Conservation (phyloP, 1,284 basidiomycete species). For the Farysia itapuensis region DNA sequence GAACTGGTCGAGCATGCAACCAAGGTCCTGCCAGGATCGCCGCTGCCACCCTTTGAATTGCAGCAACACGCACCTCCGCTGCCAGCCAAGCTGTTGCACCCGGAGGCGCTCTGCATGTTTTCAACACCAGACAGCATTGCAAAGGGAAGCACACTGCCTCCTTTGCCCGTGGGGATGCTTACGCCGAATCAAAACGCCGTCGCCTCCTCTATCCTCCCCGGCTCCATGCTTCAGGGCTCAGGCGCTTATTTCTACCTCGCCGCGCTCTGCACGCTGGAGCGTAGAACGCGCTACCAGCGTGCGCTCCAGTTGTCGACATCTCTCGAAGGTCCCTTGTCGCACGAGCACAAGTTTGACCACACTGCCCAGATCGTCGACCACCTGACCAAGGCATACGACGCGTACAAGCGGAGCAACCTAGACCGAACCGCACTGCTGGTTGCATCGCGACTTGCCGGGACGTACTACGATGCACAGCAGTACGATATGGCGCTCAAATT, state of each 20-base stretch:
- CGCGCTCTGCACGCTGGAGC: conserved; percentile 47
- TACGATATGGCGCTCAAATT: conserved; percentile 45
- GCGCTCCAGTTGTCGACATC: not conserved
- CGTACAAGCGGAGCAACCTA: conserved; percentile 17
- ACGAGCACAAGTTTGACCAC: conserved; percentile 47
- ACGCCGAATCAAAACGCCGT: conserved; percentile 33
- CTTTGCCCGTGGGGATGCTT: conserved; percentile 23
- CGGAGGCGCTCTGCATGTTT: conserved; percentile 16
- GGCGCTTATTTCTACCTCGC: conserved; percentile 48
- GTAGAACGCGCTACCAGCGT: conserved; percentile 23
- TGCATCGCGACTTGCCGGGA: conserved; percentile 39
- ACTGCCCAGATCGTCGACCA: conserved; percentile 31
- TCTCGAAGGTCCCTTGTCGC: conserved; percentile 13
- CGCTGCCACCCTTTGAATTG: conserved; percentile 29
- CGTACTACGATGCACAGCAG: conserved; percentile 29
- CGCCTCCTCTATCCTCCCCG: conserved; percentile 8
- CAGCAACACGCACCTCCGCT: conserved; percentile 32
- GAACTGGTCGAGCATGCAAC: conserved; percentile 43
- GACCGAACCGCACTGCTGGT: conserved; percentile 27
- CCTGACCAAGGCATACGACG: conserved; percentile 45
- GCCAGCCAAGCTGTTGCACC: conserved; percentile 34
- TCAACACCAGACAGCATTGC: not conserved
- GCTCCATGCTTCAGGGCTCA: conserved; percentile 9
- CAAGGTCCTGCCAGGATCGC: conserved; percentile 4
- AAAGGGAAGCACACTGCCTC: conserved; percentile 4